phyloP scores from a whole-genome alignment of 306 rosid species.

The Gastrolobium villosum region DNA sequence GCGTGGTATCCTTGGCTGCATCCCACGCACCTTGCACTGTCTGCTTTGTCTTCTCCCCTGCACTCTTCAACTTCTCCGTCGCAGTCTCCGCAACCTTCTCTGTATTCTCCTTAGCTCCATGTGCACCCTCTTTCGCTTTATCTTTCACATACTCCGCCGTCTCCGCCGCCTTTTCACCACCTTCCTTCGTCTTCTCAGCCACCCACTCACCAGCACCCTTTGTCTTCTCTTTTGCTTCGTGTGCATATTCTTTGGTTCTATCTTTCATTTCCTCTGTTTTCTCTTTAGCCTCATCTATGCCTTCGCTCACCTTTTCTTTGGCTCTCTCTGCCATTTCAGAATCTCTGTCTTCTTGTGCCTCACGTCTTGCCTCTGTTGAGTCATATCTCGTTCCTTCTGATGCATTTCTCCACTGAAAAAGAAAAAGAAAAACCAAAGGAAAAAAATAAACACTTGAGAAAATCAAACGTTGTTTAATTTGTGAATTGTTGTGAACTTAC shows the following conservation, averaged over 20 bases:
- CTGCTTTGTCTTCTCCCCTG: constrained; percentile 59
- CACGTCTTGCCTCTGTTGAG: constrained; percentile 19
- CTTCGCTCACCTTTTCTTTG: constrained; percentile 52
- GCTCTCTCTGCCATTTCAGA: constrained; percentile 42
- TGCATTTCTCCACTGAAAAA: constrained; percentile 58
- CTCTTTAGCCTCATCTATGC: constrained; percentile 30
- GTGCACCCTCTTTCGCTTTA: constrained; percentile 42
- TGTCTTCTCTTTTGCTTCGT: constrained; percentile 41
- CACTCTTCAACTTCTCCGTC: constrained; percentile 43
- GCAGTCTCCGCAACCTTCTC: constrained; percentile 45
- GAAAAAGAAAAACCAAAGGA: background rate
- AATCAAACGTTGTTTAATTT: background rate
- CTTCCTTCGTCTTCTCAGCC: constrained; percentile 41
- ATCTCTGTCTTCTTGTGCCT: constrained; percentile 33
- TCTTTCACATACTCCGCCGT: constrained; percentile 33
- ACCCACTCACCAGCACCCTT: constrained; percentile 12
- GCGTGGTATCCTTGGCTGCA: constrained; percentile 54
- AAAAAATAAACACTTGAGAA: background rate
- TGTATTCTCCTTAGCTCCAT: constrained; percentile 43
- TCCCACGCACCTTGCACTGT: constrained; percentile 52
- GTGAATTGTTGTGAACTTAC: constrained; percentile 41
- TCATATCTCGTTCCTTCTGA: constrained; percentile 47
- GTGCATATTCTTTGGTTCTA: constrained; percentile 32
- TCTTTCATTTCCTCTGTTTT: constrained; percentile 28
- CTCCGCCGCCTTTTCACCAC: constrained; percentile 29